Base-by-base conservation (phyloP, 2,329 filamentous ascomycete genomes). In the Talaromyces verruculosus region DNA sequence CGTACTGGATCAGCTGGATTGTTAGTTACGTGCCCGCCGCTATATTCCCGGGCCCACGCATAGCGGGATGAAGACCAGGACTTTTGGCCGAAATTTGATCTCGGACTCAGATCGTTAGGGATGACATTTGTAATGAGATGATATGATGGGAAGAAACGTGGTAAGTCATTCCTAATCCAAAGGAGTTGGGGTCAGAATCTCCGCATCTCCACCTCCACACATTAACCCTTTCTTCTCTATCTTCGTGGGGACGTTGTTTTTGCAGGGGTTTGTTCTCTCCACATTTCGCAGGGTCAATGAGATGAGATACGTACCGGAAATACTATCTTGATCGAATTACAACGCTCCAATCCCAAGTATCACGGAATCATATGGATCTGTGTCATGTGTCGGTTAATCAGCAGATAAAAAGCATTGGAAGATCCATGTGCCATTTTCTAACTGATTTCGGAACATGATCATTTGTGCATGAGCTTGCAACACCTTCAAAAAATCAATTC, bases 121-220 rank as follows among this genome's bases (percentile, higher is more conserved):
- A 35, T 7, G 30, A 35, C 4, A 37, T 7, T 57, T 35, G n/a
- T 22, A 37, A 57, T 22, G 28, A 2, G 10, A 19, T 13, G 6
- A n/a, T 13, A 19, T 13, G 6, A n/a, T 13, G 4, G n/a, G 51
- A 5, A 37, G n/a, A 57, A n/a, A 13, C 49, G 51, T 15, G 30
- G n/a, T 19, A 5, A 5, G 30, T 35, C 30, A 57, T 19, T 57
- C n/a, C 51, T 10, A 11, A 28, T 33, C 7, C 51, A 11, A 35
- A 8, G 17, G 11, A 33, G 2, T 57, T 35, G 51, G 51, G 2
- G 51, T 37, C 51, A 37, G 25, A 57, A 35, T n/a, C 51, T 22
- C 51, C 51, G 30, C 51, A 37, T 55, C 51, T 55, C 51, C 49
- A 51, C 51, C 51, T 57, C 51, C 51, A 35, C 51, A n/a, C 51